Evolutionary conservation across 768 basidiomycete species (phyloP).

Genomic region (Lactifluus piperatus): DNA sequence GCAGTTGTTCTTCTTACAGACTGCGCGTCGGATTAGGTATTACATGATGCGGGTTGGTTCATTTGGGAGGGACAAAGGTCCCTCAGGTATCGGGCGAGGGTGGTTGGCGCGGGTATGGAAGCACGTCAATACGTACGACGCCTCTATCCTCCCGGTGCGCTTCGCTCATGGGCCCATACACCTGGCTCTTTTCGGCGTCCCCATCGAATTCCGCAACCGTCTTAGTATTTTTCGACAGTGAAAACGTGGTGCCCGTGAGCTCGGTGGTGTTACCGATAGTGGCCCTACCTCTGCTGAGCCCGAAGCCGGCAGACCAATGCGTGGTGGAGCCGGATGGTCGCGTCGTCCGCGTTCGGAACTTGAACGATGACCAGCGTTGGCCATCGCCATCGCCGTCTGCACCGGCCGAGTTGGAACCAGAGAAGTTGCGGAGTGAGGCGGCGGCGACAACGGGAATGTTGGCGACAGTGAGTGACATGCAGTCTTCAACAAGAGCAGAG

Average conservation of each 20-base stretch:
- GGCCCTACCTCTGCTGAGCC: not conserved
- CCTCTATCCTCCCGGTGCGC: not conserved
- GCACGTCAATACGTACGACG: constrained; percentile 14
- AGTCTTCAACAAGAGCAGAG: constrained; percentile 27
- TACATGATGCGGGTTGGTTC: not conserved
- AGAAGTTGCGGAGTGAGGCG: constrained; percentile 5
- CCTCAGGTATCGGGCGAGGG: not conserved
- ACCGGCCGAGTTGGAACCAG: not conserved
- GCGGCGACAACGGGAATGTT: constrained; percentile 18
- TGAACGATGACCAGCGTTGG: constrained; percentile 20
- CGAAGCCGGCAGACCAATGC: not conserved
- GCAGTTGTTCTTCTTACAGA: not conserved
- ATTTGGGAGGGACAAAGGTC: not conserved
- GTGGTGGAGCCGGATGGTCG: not conserved
- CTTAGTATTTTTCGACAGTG: not conserved
- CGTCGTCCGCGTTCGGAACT: constrained; percentile 17
- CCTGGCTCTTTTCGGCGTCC: not conserved
- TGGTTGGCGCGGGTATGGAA: not conserved
- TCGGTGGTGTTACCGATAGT: not conserved
- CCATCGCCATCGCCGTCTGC: constrained; percentile 11
- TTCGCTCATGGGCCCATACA: not conserved
- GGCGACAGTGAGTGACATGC: constrained; percentile 15
- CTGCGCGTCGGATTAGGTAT: not conserved
- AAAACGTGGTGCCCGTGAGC: not conserved
- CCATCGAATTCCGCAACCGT: not conserved